A percentile compares a stretch with the other conserved stretches of the same genome.
phyloP scores from a whole-genome alignment of 1,284 basidiomycete species.

The Apiotrichum akiyoshidainum region DNA sequence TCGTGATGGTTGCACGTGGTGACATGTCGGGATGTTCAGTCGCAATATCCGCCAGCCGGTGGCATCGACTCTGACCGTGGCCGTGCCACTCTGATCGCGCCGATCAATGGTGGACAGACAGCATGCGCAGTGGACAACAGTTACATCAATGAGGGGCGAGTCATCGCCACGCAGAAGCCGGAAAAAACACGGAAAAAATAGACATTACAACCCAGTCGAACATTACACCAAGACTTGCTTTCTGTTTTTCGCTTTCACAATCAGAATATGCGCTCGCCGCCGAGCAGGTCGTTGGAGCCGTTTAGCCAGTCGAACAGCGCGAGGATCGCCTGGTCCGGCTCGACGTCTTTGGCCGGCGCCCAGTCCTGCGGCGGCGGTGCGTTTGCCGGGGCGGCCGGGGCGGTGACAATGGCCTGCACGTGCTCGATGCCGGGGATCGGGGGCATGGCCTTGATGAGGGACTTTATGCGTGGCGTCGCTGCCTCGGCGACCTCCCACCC shows the following conservation, averaged over 20 bases:
- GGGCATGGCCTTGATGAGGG: conserved; percentile 16
- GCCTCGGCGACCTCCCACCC: conserved; percentile 20
- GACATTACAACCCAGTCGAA: no score
- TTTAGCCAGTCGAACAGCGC: conserved; percentile 24
- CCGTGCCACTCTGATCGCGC: no score
- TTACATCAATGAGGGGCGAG: no score
- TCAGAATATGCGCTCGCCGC: conserved; percentile 11
- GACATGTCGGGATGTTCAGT: no score
- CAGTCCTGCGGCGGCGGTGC: background rate
- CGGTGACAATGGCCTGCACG: conserved; percentile 8
- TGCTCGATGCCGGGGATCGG: conserved; percentile 17
- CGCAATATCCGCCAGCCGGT: no score
- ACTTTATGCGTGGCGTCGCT: conserved; percentile 13
- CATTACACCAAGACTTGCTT: no score
- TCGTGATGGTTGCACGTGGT: no score
- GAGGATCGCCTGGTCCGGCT: conserved; percentile 13
- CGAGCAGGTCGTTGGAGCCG: conserved; percentile 13
- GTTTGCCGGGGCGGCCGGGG: background rate
- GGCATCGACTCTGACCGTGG: no score
- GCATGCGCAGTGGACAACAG: no score
- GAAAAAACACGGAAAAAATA: no score
- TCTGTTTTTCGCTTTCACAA: background rate
- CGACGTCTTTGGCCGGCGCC: background rate
- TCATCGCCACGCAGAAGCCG: no score
- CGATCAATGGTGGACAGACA: no score